Conservation (phyloP, 2,329 filamentous ascomycete genomes). For the Ilyonectria mors-panacis region DNA sequence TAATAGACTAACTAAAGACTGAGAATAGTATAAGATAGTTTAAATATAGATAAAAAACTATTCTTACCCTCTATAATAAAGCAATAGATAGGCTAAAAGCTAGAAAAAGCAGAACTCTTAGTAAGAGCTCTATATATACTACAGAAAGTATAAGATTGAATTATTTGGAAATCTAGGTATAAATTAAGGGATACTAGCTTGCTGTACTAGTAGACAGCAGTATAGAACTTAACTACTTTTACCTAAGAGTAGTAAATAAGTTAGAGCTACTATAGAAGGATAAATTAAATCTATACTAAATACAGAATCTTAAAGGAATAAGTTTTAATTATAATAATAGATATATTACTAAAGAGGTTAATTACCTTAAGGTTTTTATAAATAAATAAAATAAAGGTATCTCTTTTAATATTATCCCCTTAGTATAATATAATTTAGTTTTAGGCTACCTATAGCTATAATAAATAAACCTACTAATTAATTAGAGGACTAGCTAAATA, state of each 20-base stretch:
- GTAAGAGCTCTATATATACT: too few species aligned
- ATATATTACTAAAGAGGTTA: neutral
- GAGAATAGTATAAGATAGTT: too few species aligned
- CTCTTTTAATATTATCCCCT: neutral
- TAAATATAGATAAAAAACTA: too few species aligned
- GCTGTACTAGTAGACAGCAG: neutral
- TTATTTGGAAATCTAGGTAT: neutral
- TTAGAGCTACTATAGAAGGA: neutral
- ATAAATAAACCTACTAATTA: neutral
- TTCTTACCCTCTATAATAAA: too few species aligned
- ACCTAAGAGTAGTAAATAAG: constrained; percentile 2
- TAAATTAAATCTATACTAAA: neutral
- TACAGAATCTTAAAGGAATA: neutral
- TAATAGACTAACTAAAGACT: too few species aligned
- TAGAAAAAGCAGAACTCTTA: too few species aligned
- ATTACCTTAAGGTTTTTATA: neutral
- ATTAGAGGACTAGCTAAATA: neutral
- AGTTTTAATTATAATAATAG: constrained; percentile 4
- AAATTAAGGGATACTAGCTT: constrained; percentile 1
- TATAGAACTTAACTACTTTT: constrained; percentile 2
- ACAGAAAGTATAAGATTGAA: neutral
- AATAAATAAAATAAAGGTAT: neutral
- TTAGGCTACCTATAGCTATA: neutral
- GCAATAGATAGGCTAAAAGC: too few species aligned
- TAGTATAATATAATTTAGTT: neutral